These are phyloP conservation scores for Penicillium sclerotiorum DNA, from an alignment of 2,329 filamentous ascomycete species.

Conservation along the genomic window DNA sequence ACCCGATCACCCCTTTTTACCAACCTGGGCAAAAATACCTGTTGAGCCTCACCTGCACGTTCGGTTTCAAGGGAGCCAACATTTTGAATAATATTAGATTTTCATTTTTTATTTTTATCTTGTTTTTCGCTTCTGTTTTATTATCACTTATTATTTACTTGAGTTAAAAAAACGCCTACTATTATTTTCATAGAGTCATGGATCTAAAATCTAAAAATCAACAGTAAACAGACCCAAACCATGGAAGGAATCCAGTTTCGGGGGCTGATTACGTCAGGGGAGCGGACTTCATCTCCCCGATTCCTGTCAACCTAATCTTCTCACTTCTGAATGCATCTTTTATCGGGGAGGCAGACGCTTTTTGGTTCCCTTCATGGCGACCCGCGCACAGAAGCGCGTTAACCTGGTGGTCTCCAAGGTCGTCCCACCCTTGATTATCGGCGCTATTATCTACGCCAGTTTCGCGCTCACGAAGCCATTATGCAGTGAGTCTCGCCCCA, in stretches of 20 bases:
- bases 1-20: background rate
- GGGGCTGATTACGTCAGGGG: constrained; percentile 20
- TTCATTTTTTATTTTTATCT: too few relatives aligned
- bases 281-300: constrained; percentile 1
- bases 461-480: constrained; percentile 70
- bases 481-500: constrained; percentile 60
- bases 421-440: constrained; percentile 70
- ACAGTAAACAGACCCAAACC: too few relatives aligned
- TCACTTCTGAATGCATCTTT: constrained; percentile 19
- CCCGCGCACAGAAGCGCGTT: constrained; percentile 45
- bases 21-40: background rate
- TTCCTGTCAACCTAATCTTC: constrained; percentile 2
- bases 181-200: too few relatives aligned
- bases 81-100: too few relatives aligned
- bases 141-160: too few relatives aligned
- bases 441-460: constrained; percentile 67
- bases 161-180: too few relatives aligned
- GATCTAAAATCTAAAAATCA: too few relatives aligned
- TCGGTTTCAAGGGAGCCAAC: too few relatives aligned
- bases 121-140: too few relatives aligned
- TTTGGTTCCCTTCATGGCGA: constrained; percentile 32
- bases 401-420: constrained; percentile 65
- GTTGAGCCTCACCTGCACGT: background rate
- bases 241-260: too few relatives aligned
- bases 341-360: constrained; percentile 15